phyloP scores from a whole-genome alignment of 768 basidiomycete species.

The Rossbeevera mucosa region DNA sequence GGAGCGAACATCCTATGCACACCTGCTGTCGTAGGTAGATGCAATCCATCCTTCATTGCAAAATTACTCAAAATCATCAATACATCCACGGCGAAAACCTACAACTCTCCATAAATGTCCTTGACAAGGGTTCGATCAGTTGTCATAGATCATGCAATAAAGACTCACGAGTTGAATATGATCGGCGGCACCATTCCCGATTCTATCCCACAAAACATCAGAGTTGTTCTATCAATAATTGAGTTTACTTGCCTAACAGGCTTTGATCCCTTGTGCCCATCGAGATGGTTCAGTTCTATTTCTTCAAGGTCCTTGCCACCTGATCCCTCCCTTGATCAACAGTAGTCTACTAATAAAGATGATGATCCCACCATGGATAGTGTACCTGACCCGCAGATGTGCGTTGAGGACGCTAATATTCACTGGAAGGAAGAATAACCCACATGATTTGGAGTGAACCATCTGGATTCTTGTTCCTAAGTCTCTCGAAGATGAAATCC shows the following conservation, averaged over 20 bases:
- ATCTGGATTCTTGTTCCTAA: constrained; percentile 81
- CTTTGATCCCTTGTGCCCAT: constrained; percentile 81
- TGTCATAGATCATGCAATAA: background rate
- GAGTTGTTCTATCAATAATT: background rate
- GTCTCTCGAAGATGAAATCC: constrained; percentile 84
- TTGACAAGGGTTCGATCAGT: constrained; percentile 26
- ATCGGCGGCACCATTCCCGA: constrained; percentile 95
- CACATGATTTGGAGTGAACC: constrained; percentile 93
- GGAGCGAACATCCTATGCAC: constrained; percentile 7
- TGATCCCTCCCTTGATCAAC: constrained; percentile 16
- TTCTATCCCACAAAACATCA: constrained; percentile 35
- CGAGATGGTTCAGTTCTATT: constrained; percentile 78
- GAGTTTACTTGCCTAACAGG: constrained; percentile 55
- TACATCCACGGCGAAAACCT: background rate
- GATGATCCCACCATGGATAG: constrained; percentile 67
- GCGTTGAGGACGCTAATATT: background rate
- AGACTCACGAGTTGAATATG: constrained; percentile 76
- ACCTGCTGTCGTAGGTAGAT: constrained; percentile 96
- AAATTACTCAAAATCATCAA: background rate
- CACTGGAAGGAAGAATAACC: background rate
- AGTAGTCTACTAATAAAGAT: background rate
- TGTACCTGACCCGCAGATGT: constrained; percentile 45
- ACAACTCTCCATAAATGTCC: constrained; percentile 98
- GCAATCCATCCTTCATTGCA: constrained; percentile 73
- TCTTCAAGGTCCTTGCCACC: constrained; percentile 80